Evolutionary conservation across 257 asterid species (phyloP), one percentile per base, ranked within the genome.

Genomic region (Ilex asprella): DNA sequence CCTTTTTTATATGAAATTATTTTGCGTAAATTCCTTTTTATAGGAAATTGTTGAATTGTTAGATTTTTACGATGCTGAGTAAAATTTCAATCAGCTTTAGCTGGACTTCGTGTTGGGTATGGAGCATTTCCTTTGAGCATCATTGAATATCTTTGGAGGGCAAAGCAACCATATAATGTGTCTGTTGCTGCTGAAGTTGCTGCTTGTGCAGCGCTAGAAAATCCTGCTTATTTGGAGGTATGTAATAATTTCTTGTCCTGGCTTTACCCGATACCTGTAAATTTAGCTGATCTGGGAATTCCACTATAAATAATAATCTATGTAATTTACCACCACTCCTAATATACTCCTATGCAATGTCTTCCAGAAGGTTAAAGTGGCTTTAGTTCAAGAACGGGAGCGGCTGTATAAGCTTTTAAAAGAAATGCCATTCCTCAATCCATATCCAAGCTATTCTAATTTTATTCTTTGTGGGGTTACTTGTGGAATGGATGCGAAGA

Each of bases 161-260:
- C 99, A 57, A 93, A 93, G 73, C 99, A 93, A 71, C 99, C 97
- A 13, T 93, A 93, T 78, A 89, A 93, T 43, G 96, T 89, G 70
- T 93, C 99, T 27, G 99, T 84, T 62, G 99, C 97, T 55, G 99
- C 99, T 51, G 97, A 93, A 81, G 73, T 93, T 66, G 87, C 97
- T 12, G 97, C 99, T 30, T 89, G 99, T 67, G 97, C 99, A 2
- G 99, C 96, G 16, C 63, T 93, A 66, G 58, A 76, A 78, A 93
- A 89, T 78, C 87, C 95, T 35, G 56, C 51, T 64, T 93, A 93
- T 82, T 84, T 89, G 41, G 99, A 93, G 95, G 99, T 89, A 75
- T 21, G 32, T 14, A 21, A 53, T 16, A 10, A 60, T 51, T 51
- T 55, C 56, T 30, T 67, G 46, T 63, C 60, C 43, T 7, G 10